Percentiles rank a stretch among this genome's conserved stretches.
phyloP scores from a whole-genome alignment of 2,329 filamentous ascomycete genomes.

The Colletotrichum paranaense region DNA sequence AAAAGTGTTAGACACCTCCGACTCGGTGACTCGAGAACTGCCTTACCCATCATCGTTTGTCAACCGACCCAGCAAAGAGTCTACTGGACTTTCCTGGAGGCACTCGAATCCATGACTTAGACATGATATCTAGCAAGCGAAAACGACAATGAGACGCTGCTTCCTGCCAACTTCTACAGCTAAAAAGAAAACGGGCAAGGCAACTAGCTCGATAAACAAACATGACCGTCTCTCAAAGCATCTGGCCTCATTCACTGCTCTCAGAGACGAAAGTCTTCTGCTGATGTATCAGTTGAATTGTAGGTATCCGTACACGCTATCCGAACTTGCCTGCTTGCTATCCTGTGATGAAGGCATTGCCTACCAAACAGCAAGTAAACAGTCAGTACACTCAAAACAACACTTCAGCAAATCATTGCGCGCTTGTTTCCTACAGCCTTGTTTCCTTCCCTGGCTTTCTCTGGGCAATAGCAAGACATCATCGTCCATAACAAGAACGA shows the following conservation, averaged over 20 bases:
- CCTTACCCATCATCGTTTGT: background rate
- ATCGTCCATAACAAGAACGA: background rate
- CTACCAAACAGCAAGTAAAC: background rate
- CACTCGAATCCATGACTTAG: background rate
- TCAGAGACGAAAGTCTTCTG: background rate
- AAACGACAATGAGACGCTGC: conserved; percentile 14
- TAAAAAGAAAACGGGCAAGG: background rate
- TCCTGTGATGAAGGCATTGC: background rate
- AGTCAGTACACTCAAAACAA: background rate
- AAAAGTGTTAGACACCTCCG: conserved; percentile 26
- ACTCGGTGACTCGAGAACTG: background rate
- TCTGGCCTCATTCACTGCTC: background rate
- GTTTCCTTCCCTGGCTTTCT: conserved; percentile 3
- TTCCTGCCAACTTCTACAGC: background rate
- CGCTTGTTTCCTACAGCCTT: conserved; percentile 1
- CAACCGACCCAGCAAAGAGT: background rate
- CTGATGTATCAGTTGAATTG: background rate
- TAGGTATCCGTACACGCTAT: background rate
- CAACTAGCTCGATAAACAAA: conserved; percentile 2
- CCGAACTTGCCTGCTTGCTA: background rate
- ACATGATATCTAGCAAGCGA: conserved; percentile 9
- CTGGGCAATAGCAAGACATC: conserved; percentile 1
- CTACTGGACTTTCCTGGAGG: background rate
- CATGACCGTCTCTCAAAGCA: background rate
- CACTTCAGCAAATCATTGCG: background rate